A percentile compares a stretch with the other conserved stretches of the same genome.
These are phyloP conservation scores for Lactifluus piperatus DNA, from an alignment of 768 basidiomycete genomes.

Conservation along the genomic window DNA sequence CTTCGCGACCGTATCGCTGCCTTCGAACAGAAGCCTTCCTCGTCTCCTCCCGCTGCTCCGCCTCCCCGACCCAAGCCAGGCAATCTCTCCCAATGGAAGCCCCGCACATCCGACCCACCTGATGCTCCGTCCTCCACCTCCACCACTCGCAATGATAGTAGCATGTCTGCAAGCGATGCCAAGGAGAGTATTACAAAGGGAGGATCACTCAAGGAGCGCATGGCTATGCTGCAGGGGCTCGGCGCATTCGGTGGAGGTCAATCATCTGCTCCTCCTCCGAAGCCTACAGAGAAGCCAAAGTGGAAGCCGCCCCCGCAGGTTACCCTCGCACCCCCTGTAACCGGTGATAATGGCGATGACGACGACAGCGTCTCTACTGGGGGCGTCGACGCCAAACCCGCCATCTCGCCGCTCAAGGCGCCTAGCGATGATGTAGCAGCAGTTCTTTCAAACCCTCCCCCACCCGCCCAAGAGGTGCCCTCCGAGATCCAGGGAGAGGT, in stretches of 20 bases:
- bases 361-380: background rate
- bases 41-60: constrained; percentile 30
- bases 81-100: constrained; percentile 59
- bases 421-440: constrained; percentile 3
- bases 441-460: constrained; percentile 5
- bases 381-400: constrained; percentile 5
- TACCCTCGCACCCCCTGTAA: constrained; percentile 35
- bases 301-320: constrained; percentile 72
- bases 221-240: constrained; percentile 86
- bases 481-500: constrained; percentile 20
- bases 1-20: constrained; percentile 84
- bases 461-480: constrained; percentile 16
- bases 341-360: constrained; percentile 32
- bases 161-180: constrained; percentile 82
- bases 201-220: constrained; percentile 83
- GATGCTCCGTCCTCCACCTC: constrained; percentile 27
- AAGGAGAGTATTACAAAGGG: constrained; percentile 76
- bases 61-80: constrained; percentile 56
- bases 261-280: constrained; percentile 48
- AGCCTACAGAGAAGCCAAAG: constrained; percentile 61
- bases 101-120: constrained; percentile 42
- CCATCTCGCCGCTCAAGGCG: constrained; percentile 4
- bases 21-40: constrained; percentile 60
- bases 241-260: constrained; percentile 61
- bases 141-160: constrained; percentile 25